Evolutionary conservation across 306 rosid species (phyloP), one percentile per base, ranked within the genome.

Genomic region (Cicer arietinum): DNA sequence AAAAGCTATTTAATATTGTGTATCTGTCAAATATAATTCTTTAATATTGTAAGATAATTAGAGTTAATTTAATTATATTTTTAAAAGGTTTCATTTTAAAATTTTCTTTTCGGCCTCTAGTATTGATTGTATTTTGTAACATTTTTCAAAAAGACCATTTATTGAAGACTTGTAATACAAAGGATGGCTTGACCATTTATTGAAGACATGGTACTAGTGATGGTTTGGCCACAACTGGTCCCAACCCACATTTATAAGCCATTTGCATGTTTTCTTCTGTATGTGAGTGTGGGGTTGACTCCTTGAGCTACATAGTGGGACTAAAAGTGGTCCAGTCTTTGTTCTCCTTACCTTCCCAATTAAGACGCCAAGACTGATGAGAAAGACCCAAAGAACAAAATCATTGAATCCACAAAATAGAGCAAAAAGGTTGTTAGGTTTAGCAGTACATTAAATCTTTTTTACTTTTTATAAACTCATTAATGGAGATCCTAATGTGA

Each of bases 391-490:
- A 66, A 77, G 80, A 80, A 48, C 70, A 84, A 83, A 83, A 80
- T 82, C 92, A 88, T 86, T 86, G 90, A 91, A 89, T 88, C 85
- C 86, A 74, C 80, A 82, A 68, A 78, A 85, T 63, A 85, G 88
- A 85, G 81, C 81, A 75, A 66, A 81, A 87, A 85, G 39, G 84
- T 71, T 68, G 77, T 82, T 84, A 81, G 89, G 92, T 82, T 78
- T 58, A 67, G 56, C 43, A 46, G 18, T 64, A 67, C 52, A 44
- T 41, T 35, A 74, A 71, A 48, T 69, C 42, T 67, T 35, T 16
- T 74, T 51, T 48, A 40, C 39, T 14, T 81, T 67, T 61, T 37
- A 40, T 53, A 71, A 51, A 68, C 79, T 67, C 53, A 80, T 67
- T 76, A 75, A 62, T 81, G 48, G 71, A 44, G 73, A 83, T 88